Base-by-base conservation (phyloP, 2,329 filamentous ascomycete species). In the Phyllosticta citrichinensis region DNA sequence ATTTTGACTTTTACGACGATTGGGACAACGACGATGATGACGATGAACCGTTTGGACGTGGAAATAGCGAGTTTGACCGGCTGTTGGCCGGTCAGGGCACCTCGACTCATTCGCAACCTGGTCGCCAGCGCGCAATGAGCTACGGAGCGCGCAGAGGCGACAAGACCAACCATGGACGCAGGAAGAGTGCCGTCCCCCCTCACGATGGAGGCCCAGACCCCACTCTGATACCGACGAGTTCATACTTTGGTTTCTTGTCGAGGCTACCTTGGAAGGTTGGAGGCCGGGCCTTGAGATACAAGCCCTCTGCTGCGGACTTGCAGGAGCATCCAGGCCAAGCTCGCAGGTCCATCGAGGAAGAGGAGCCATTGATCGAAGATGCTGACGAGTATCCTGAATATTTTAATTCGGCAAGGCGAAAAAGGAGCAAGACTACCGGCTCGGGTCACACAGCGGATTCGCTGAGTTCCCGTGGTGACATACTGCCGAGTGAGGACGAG, bases 1-100 rank as follows among this genome's bases (percentile, higher is more conserved):
- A 84, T 69, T 97, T 97, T 71, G 93, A 97, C 73, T 97, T 97
- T 73, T 97, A 97, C 77, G 93, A 97, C 74, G 93, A 97, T 74
- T 97, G 93, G 93, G 91, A 96, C 63, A 81, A 84, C 60, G 82
- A 85, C 30, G 81, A 83, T 57, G 79, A 78, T 35, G 81, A 85
- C 50, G 82, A 86, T 0, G 40, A 47, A 19, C 73, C 93, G 55
- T 76, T 92, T 58, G 87, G 84, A 54, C 96, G 91, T 89, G 86
- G 87, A 50, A 76, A 83, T 66, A 91, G 95, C 68, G 91, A 96
- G 70, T 85, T 95, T 77, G 93, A 96, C 71, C 81, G 90, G 57
- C 75, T 97, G 64, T 76, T 96, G 57, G 89, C 87, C 11, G 87
- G 88, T 5, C 79, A 82, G 57, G 77, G 79, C 8, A 79, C 76